Percentiles rank a stretch among this genome's conserved stretches.
phyloP scores from a whole-genome alignment of 2,329 filamentous ascomycete species.

The Ophiocordyceps polyrhachis-furcata region DNA sequence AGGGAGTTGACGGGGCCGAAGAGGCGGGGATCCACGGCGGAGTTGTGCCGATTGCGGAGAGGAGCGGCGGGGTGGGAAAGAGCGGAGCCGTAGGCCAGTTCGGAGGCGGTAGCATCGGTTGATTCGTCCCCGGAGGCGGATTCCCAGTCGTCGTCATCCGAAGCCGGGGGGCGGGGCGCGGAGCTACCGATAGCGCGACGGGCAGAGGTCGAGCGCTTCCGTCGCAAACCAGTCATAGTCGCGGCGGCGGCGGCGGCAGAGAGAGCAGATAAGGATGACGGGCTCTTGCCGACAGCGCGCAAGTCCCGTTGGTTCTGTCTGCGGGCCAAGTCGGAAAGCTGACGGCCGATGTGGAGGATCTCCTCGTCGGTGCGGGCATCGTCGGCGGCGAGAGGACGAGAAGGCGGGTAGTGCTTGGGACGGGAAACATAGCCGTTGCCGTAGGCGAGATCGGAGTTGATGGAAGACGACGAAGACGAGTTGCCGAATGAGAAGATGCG shows the following conservation, averaged over 20 bases:
- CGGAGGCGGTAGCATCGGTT: slow-evolving; percentile 19
- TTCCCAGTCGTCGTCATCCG: slow-evolving; percentile 35
- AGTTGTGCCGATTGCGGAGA: slow-evolving; percentile 19
- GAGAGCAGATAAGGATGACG: slow-evolving; percentile 8
- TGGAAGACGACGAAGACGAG: slow-evolving; percentile 47
- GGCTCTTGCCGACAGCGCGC: slow-evolving; percentile 16
- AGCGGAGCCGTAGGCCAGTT: slow-evolving; percentile 17
- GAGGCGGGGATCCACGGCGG: slow-evolving; percentile 36
- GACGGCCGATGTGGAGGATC: slow-evolving; percentile 34
- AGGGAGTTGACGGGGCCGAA: slow-evolving; percentile 46
- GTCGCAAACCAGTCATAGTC: slow-evolving; percentile 14
- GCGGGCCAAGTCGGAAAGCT: slow-evolving; percentile 32
- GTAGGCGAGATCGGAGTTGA: slow-evolving; percentile 51
- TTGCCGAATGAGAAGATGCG: slow-evolving; percentile 32
- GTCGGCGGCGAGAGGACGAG: neutral
- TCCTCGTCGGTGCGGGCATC: slow-evolving; percentile 28
- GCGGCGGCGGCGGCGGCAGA: slow-evolving; percentile 17
- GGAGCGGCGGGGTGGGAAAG: slow-evolving; percentile 8
- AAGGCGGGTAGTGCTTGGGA: slow-evolving; percentile 10
- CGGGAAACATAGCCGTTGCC: slow-evolving; percentile 38
- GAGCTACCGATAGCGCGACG: slow-evolving; percentile 21
- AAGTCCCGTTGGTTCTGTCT: slow-evolving; percentile 31
- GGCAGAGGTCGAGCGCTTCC: slow-evolving; percentile 14
- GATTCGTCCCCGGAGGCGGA: slow-evolving; percentile 32
- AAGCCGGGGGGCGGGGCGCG: slow-evolving; percentile 17